Evolutionary conservation across 2,329 filamentous ascomycete species (phyloP), one percentile per base, ranked within the genome.

Genomic region (Periconia sp.): DNA sequence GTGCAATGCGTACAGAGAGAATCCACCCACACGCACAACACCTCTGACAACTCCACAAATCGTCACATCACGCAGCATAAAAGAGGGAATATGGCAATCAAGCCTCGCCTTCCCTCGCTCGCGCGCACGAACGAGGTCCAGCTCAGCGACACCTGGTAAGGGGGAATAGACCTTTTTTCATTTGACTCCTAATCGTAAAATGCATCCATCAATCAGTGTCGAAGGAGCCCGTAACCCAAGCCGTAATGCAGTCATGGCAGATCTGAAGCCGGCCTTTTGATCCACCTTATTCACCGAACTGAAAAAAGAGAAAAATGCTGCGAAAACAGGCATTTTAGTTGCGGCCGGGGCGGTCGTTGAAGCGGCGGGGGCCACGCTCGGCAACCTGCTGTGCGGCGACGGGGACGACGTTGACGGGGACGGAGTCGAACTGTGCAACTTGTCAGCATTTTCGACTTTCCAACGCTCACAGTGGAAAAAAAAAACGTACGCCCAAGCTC

Each of bases 241-340:
- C 97, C 91, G 82, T 94, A 96, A 87, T n/a, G n/a, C n/a, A n/a
- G n/a, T 96, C 90, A 77, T 92, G 89, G 80, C 97, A 68, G 87
- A 85, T 81, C 97, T 94, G 68, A 87, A 86, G 81, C 97, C 94
- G 84, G 97, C 23, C 23, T 27, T 27, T 27, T 97, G 92, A 96
- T 75, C 59, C 68, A 56, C 63, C 52, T n/a, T 69, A 69, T 69
- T 70, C 61, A 70, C 60, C 61, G 61, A 67, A 65, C 61, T 64
- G 63, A 70, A 58, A 58, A 65, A 58, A 58, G 64, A 62, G 56
- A 53, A 11, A 63, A 64, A 52, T 48, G 57, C 52, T 62, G 85
- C 23, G 8, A 27, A 87, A 89, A 52, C 57, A 55, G 57, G 13
- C 57, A 54, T 63, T 56, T n/a, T 72, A 74, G 53, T 69, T 58